Base-by-base conservation (phyloP, 345 rosid genomes). In the Theobroma cacao region DNA sequence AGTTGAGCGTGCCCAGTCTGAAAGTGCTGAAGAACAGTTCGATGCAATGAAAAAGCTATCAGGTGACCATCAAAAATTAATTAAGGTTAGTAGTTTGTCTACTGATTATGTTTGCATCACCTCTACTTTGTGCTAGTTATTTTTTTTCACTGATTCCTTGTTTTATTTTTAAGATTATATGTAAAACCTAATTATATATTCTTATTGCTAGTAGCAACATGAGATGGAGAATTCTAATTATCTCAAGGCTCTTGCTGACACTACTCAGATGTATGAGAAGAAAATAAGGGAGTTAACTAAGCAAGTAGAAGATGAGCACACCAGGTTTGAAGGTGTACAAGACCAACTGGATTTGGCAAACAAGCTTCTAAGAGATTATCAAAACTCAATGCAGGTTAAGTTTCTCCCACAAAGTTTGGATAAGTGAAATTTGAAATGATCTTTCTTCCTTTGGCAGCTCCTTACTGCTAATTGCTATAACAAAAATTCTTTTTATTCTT, bases 161-260 rank as follows among this genome's bases (percentile, higher is more conserved):
- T n/a, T 59, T 33, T 43, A 63, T 41, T 82, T 75, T 73, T 66
- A 31, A 41, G 13, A 43, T 75, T 53, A 73, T 55, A 36, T 24
- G 48, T 33, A 7, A 62, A 69, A 48, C 26, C 43, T 65, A 26
- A 78, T 59, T 24, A 50, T 60, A 11, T 40, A 30, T 78, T 80
- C 75, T 75, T 81, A 56, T 77, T 83, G 74, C 78, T 72, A 17
- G 30, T 75, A 95, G 98, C 88, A 89, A 80, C 88, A 78, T 64
- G 93, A 91, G 87, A 81, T 62, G 62, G 87, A 88, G 75, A 82
- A 83, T 78, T 86, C 88, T 59, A 84, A 80, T 31, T 87, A 87
- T 85, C 93, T 89, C 84, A 91, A 87, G 86, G 88, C 92, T 69
- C 90, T 93, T 64, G 88, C 85, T 3, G 97, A 91, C 77, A 89